Base-by-base conservation (phyloP, 2,329 filamentous ascomycete genomes). In the Alternaria alternata region DNA sequence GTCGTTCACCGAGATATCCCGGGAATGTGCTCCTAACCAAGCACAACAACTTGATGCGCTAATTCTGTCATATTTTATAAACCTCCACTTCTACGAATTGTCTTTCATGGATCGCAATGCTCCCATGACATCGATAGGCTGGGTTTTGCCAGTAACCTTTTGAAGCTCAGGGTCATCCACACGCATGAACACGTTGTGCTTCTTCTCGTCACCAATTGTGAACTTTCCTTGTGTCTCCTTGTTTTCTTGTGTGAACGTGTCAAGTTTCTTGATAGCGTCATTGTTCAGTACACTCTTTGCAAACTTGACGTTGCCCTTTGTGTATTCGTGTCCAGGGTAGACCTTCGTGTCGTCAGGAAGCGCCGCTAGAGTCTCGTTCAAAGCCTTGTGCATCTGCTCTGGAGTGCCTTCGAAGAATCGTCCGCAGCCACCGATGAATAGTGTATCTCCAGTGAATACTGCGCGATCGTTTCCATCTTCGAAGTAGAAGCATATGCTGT, bases 141-240 rank as follows among this genome's bases (percentile, higher is more conserved):
- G 87, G 0, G 87, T 92, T 81, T 93, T 88, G 42, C 93, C 93
- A 0, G 93, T 95, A 11, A 86, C 89, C 80, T 93, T 91, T 75
- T 96, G 92, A 54, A 99, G 89, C 63, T 87, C 87, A 0, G 93
- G 91, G 70, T 97, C 94, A 87, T 93, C 65, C 84, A 96, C 85
- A 68, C 91, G 87, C 95, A 99, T 98, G 74, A 99, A 99, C 2
- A 97, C 92, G 73, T 99, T 99, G 79, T 98, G 93, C 81, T 91
- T 82, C 89, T 98, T 98, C 81, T 99, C 95, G 74, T 99, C 93
- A 0, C 91, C 94, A 79, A 99, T 98, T 0, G 94, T 99, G 71
- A 97, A 98, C 75, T 93, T 92, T 47, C 95, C 95, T 78, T 97
- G 94, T 1, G 95, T 98, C 81, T 97, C 87, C 80, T 89, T 84